Percentiles rank a stretch among this genome's conserved stretches.
Conservation (phyloP, 805 yeast species). For the Kazachstania bromeliacearum region DNA sequence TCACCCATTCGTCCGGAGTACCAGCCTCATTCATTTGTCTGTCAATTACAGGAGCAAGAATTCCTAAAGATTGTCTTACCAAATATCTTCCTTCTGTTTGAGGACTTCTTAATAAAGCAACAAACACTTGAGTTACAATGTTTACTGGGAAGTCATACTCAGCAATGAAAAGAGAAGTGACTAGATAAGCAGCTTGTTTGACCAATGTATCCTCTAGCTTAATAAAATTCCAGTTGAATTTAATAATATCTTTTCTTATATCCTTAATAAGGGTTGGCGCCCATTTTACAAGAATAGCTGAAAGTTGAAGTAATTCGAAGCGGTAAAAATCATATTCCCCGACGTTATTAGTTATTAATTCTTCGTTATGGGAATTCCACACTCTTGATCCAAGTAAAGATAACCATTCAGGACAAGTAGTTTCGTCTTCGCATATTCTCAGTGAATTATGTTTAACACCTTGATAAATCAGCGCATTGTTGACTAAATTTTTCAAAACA, state of each 20-base stretch:
- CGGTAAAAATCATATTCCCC: conserved; percentile 69
- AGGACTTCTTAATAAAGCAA: conserved; percentile 75
- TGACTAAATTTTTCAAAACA: conserved; percentile 52
- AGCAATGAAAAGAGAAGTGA: conserved; percentile 76
- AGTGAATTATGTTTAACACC: conserved; percentile 42
- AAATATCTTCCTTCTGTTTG: conserved; percentile 76
- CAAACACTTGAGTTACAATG: conserved; percentile 85
- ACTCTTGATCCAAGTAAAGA: conserved; percentile 49
- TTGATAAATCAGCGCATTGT: conserved; percentile 56
- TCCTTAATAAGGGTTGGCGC: conserved; percentile 52
- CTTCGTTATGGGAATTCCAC: conserved; percentile 60
- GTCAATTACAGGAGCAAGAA: conserved; percentile 80
- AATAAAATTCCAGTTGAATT: conserved; percentile 89
- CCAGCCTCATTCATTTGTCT: conserved; percentile 49
- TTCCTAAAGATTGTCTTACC: conserved; percentile 79
- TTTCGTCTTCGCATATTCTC: conserved; percentile 32
- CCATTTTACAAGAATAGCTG: conserved; percentile 65
- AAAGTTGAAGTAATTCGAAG: conserved; percentile 69
- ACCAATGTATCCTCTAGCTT: conserved; percentile 81
- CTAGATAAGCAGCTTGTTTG: conserved; percentile 87
- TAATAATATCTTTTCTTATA: conserved; percentile 73
- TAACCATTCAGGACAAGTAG: conserved; percentile 48
- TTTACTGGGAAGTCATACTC: conserved; percentile 83
- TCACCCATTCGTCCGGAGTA: conserved; percentile 59
- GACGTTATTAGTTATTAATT: conserved; percentile 38